Conservation (phyloP, 371 early-diverging fungal species). For the Saksenaea vasiformis region DNA sequence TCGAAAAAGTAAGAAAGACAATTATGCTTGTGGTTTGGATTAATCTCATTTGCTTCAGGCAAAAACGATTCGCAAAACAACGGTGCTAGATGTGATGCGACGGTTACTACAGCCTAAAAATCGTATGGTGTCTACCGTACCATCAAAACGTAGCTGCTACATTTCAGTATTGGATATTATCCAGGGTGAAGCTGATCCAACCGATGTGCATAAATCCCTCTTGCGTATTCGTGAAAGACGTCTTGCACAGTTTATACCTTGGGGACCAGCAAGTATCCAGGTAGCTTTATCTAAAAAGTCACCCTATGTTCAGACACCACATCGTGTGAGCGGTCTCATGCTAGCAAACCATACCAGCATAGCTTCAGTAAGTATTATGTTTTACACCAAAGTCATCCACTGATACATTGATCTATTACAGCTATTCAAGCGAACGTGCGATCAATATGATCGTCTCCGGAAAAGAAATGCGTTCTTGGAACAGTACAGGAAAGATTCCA, state of each 20-base stretch:
- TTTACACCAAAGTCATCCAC: not conserved
- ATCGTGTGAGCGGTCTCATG: constrained; percentile 97
- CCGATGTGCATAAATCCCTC: constrained; percentile 97
- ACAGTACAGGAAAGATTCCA: constrained; percentile 85
- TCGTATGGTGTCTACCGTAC: constrained; percentile 91
- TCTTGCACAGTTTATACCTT: constrained; percentile 97
- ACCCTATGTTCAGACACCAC: constrained; percentile 90
- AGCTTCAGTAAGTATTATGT: constrained; percentile 62
- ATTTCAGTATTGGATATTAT: constrained; percentile 96
- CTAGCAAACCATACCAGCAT: constrained; percentile 98
- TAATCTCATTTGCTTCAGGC: constrained; percentile 48
- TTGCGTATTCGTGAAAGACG: constrained; percentile 94
- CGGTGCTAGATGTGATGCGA: constrained; percentile 98
- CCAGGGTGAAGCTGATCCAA: constrained; percentile 97
- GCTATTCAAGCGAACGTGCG: constrained; percentile 92
- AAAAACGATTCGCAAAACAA: constrained; percentile 92
- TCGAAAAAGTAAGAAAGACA: constrained; percentile 74
- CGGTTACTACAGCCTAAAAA: constrained; percentile 95
- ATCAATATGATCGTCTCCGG: constrained; percentile 96
- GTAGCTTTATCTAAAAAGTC: constrained; percentile 92
- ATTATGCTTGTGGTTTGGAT: not conserved
- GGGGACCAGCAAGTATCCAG: constrained; percentile 99
- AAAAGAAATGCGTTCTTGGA: constrained; percentile 99
- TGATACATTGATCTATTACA: constrained; percentile 22
- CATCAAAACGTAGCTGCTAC: constrained; percentile 92